phyloP scores from a whole-genome alignment of 1,284 basidiomycete species.

The Serendipita sp. region DNA sequence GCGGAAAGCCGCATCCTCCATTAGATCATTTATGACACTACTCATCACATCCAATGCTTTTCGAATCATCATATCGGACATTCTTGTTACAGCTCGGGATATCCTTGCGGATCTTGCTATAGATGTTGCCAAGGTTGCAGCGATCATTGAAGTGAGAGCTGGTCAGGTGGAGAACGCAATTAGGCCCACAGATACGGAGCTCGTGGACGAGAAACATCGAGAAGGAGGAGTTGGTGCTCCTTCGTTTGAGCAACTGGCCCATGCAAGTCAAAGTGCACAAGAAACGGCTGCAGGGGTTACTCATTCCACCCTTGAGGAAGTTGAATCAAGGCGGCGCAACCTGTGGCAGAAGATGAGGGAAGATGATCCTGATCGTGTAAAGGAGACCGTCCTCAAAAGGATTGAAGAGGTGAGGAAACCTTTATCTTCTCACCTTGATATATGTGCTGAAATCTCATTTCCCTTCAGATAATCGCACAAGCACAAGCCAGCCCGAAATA shows the following conservation, averaged over 20 bases:
- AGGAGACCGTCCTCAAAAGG: conserved; percentile 23
- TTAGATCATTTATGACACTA: conserved; percentile 24
- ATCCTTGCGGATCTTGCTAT: conserved; percentile 24
- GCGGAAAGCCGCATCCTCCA: conserved; percentile 21
- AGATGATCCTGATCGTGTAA: conserved; percentile 20
- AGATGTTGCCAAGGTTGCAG: conserved; percentile 25
- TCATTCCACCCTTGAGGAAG: conserved; percentile 12
- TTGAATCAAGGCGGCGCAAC: conserved; percentile 15
- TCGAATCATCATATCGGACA: conserved; percentile 28
- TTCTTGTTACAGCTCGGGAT: conserved; percentile 25
- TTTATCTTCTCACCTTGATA: background rate
- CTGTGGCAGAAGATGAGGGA: conserved; percentile 13
- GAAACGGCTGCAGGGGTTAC: conserved; percentile 11
- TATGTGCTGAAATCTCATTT: background rate
- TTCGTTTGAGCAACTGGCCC: conserved; percentile 14
- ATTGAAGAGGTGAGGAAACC: conserved; percentile 26
- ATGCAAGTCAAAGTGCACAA: background rate
- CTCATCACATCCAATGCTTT: conserved; percentile 32
- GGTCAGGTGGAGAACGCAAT: conserved; percentile 16
- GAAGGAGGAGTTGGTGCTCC: conserved; percentile 9
- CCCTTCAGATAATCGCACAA: conserved; percentile 25
- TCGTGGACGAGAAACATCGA: conserved; percentile 5
- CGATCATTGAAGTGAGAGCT: conserved; percentile 20
- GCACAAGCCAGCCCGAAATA: conserved; percentile 27
- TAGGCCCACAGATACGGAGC: conserved; percentile 11